Percentiles rank a stretch among this genome's conserved stretches.
phyloP scores from a whole-genome alignment of 148 eudicot species.

The Talinum fruticosum region DNA sequence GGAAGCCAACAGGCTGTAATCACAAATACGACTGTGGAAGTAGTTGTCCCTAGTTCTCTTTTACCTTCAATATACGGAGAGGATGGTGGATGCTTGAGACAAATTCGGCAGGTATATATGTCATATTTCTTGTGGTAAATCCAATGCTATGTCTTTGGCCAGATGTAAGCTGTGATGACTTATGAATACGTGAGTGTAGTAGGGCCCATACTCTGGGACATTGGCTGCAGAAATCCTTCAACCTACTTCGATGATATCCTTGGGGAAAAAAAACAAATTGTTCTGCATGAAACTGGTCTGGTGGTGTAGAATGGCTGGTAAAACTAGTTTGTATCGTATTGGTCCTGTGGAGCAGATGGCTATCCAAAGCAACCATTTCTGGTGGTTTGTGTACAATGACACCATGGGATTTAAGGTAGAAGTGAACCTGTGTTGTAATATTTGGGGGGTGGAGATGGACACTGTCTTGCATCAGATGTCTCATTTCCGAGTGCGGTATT shows the following conservation, averaged over 20 bases:
- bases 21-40: slow-evolving; percentile 88
- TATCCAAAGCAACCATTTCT: no score
- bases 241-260: no score
- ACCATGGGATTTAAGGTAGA: background rate
- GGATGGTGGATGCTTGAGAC: slow-evolving; percentile 86
- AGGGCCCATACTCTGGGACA: no score
- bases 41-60: slow-evolving; percentile 78
- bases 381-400: background rate
- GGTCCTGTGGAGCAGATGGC: background rate
- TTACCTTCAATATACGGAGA: slow-evolving; percentile 88
- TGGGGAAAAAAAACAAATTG: no score
- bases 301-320: no score
- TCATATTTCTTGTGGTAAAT: background rate
- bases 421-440: background rate
- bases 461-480: background rate
- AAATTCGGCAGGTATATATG: slow-evolving; percentile 71
- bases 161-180: no score
- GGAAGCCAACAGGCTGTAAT: slow-evolving; percentile 62
- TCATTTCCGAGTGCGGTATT: background rate
- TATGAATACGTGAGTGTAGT: no score
- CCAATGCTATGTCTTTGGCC: no score
- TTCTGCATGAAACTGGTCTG: no score
- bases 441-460: background rate
- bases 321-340: background rate
- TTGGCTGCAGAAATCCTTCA: no score